These are phyloP conservation scores for Malus asiatica DNA, from an alignment of 306 rosid genomes.

Conservation along the genomic window DNA sequence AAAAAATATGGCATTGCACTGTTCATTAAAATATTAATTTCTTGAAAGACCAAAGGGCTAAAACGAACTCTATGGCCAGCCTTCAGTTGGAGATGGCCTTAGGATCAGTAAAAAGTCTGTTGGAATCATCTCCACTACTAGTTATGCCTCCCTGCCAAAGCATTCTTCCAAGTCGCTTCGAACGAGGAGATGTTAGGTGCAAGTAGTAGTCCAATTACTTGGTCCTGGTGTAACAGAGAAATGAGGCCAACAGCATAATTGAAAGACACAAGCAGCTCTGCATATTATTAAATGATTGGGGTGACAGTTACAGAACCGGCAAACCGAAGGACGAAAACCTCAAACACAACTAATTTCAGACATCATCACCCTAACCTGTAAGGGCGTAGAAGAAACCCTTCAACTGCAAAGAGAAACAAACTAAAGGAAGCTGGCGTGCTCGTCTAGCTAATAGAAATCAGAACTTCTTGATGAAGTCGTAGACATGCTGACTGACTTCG, in stretches of 20 bases:
- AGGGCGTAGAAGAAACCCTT: background rate
- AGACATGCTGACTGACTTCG: conserved; percentile 43
- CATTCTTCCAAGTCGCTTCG: too few relatives aligned
- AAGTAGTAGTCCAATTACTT: background rate
- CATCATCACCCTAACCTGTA: too few relatives aligned
- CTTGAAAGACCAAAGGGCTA: too few relatives aligned
- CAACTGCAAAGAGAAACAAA: background rate
- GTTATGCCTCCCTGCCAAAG: too few relatives aligned
- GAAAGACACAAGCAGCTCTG: background rate
- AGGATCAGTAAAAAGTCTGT: too few relatives aligned
- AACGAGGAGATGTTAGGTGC: too few relatives aligned
- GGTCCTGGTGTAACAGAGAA: background rate
- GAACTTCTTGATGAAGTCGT: conserved; percentile 59
- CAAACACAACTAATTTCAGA: background rate
- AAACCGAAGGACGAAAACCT: background rate
- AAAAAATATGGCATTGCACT: too few relatives aligned
- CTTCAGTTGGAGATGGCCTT: too few relatives aligned
- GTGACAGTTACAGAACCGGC: background rate
- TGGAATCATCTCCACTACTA: too few relatives aligned
- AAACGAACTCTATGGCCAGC: too few relatives aligned
- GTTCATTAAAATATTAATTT: too few relatives aligned
- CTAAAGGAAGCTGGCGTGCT: background rate
- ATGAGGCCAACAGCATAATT: background rate
- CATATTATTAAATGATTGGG: background rate
- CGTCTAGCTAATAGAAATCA: conserved; percentile 1